phyloP scores from a whole-genome alignment of 2,329 filamentous ascomycete species.

The Verticillium albo-atrum region DNA sequence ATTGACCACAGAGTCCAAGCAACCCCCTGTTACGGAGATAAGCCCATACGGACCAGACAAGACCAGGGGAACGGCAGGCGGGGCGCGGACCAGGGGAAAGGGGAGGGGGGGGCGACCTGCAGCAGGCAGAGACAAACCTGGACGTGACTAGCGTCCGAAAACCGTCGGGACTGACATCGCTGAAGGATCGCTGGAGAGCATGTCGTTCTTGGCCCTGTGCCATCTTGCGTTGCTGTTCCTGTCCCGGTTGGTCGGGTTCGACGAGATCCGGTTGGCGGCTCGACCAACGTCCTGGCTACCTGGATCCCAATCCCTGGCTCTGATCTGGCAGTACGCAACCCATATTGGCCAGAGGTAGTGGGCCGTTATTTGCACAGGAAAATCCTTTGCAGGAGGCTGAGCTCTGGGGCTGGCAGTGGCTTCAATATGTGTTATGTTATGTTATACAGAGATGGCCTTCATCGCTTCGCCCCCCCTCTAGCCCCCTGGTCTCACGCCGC shows the following conservation, averaged over 20 bases:
- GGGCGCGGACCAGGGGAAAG: too few relatives aligned
- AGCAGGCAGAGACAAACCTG: not conserved
- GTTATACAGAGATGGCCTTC: not conserved
- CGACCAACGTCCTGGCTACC: not conserved
- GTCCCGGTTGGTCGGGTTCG: not conserved
- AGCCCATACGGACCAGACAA: not conserved
- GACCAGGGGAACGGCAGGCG: not conserved
- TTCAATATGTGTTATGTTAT: not conserved
- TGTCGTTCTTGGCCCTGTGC: not conserved
- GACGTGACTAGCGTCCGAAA: not conserved
- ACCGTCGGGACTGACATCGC: not conserved
- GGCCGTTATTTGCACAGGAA: not conserved
- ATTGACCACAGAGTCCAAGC: not conserved
- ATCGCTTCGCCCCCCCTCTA: not conserved
- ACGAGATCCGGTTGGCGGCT: not conserved
- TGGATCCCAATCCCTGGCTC: not conserved
- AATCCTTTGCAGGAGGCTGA: not conserved
- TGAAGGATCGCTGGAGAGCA: not conserved
- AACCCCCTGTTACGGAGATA: not conserved
- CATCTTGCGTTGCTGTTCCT: not conserved
- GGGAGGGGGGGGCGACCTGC: not conserved
- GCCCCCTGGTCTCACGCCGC: too few relatives aligned
- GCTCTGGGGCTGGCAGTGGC: not conserved
- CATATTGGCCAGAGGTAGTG: not conserved
- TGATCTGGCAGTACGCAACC: not conserved